phyloP scores from a whole-genome alignment of 2,329 filamentous ascomycete species.

The Setomelanomma holmii region DNA sequence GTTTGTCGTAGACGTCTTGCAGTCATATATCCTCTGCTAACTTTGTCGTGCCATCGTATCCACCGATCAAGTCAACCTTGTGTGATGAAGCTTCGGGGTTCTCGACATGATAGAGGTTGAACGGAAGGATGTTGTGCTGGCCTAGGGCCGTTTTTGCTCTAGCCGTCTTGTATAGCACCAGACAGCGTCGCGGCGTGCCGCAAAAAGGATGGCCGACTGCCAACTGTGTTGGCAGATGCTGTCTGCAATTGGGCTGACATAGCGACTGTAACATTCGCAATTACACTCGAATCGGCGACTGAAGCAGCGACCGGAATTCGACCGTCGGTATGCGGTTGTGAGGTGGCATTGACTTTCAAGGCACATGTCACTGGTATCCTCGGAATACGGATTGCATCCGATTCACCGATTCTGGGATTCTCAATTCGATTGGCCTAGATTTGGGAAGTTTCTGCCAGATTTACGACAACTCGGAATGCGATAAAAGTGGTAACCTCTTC shows the following conservation, averaged over 20 bases:
- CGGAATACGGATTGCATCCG: no score
- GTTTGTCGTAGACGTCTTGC: conserved; percentile 24
- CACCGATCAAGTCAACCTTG: conserved; percentile 24
- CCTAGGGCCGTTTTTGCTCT: conserved; percentile 29
- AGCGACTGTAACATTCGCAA: conserved; percentile 18
- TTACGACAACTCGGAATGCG: no score
- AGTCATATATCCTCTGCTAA: conserved; percentile 24
- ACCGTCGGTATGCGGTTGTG: conserved; percentile 15
- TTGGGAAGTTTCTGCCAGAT: no score
- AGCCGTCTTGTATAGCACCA: conserved; percentile 40
- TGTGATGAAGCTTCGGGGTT: conserved; percentile 16
- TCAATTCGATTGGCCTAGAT: no score
- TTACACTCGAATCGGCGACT: conserved; percentile 22
- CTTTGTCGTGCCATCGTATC: not conserved
- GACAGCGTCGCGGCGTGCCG: conserved; percentile 25
- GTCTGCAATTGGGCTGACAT: conserved; percentile 19
- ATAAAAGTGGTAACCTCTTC: no score
- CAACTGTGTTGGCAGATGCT: not conserved
- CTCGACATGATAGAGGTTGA: conserved; percentile 16
- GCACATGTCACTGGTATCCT: no score
- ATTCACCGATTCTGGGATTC: no score
- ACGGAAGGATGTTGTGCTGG: conserved; percentile 34
- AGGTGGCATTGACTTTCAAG: no score
- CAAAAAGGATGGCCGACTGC: conserved; percentile 17
- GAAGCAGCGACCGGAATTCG: conserved; percentile 29